Evolutionary conservation across 768 basidiomycete species (phyloP), one percentile per base, ranked within the genome.

Genomic region (Collybia nuda): DNA sequence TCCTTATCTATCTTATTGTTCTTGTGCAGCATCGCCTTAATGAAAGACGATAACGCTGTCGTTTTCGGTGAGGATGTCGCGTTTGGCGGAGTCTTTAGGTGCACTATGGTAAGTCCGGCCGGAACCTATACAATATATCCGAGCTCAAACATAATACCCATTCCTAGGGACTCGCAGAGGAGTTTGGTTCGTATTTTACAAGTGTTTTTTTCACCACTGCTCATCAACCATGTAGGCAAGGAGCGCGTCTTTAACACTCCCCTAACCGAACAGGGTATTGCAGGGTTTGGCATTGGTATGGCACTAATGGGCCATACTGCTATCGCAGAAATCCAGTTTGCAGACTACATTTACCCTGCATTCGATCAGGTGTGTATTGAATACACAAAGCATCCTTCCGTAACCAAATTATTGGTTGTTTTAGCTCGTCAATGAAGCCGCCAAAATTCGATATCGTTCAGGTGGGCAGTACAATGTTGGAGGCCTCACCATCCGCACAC

Each of bases 201-300:
- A 47, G 19, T 32, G 26, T 19, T 12, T 37, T 51, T 21, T 15
- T 58, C 22, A 57, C 44, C 44, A 44, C 5, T 32, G 32, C 32
- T 32, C 32, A 32, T 32, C 3, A 6, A 48, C 9, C 6, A 24
- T 18, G 18, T 58, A 93, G 91, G 93, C 19, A 81, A 84, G 42
- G 93, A 96, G 65, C 85, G 94, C 38, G 92, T 98, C 40, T 97
- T 98, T 69, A 97, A 98, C 66, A 98, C 94, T 0, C 94, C 94
- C 2, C 67, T 97, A 47, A 91, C 90, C 1, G 92, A 93, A 60
- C 92, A 93, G 68, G 94, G 94, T 7, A 96, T 98, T 50, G 93
- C 90, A 26, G 94, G 94, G 14, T 97, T 97, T 61, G 95, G 90
- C 2, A 90, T 97, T 42, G 94, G 95, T 12, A 67, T 95, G 51